These are phyloP conservation scores for Aspergillus terreus DNA, from an alignment of 2,329 filamentous ascomycete genomes.

Conservation along the genomic window DNA sequence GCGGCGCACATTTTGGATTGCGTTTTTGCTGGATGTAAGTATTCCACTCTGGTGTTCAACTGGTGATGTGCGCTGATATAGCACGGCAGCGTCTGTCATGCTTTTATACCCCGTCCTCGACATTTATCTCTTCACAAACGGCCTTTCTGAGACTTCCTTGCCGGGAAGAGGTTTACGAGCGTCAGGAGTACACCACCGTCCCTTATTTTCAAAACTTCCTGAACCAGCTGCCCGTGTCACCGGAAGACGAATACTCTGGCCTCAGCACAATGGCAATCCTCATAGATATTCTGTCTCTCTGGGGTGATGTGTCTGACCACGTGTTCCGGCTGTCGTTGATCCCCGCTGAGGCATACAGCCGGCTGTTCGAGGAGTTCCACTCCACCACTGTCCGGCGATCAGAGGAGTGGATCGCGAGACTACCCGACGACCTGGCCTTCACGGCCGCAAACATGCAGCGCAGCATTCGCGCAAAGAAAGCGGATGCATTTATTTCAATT, in stretches of 20 bases:
- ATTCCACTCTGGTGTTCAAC: constrained; percentile 8
- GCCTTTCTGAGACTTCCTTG: constrained; percentile 66
- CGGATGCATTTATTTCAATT: constrained; percentile 60
- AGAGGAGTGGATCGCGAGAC: constrained; percentile 54
- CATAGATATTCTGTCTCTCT: constrained; percentile 61
- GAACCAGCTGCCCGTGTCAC: constrained; percentile 35
- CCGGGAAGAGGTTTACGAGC: constrained; percentile 59
- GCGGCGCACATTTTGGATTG: constrained; percentile 68
- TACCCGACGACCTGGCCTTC: constrained; percentile 56
- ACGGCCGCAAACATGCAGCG: constrained; percentile 56
- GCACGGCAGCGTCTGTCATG: constrained; percentile 54
- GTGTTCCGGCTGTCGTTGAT: constrained; percentile 53
- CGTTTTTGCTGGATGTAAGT: constrained; percentile 64
- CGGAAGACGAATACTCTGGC: constrained; percentile 36
- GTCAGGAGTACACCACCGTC: constrained; percentile 53
- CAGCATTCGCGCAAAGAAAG: constrained; percentile 51
- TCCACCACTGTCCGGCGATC: constrained; percentile 50
- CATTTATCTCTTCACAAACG: constrained; percentile 60
- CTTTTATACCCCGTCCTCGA: constrained; percentile 52
- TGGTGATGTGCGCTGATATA: constrained; percentile 16
- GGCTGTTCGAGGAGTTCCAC: constrained; percentile 51
- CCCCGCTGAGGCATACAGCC: constrained; percentile 41
- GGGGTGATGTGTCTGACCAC: constrained; percentile 61
- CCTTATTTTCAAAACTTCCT: constrained; percentile 59
- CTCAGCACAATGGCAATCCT: constrained; percentile 57